Base-by-base conservation (phyloP, 495 filamentous ascomycete genomes). In the Penicillium cosmopolitanum region DNA sequence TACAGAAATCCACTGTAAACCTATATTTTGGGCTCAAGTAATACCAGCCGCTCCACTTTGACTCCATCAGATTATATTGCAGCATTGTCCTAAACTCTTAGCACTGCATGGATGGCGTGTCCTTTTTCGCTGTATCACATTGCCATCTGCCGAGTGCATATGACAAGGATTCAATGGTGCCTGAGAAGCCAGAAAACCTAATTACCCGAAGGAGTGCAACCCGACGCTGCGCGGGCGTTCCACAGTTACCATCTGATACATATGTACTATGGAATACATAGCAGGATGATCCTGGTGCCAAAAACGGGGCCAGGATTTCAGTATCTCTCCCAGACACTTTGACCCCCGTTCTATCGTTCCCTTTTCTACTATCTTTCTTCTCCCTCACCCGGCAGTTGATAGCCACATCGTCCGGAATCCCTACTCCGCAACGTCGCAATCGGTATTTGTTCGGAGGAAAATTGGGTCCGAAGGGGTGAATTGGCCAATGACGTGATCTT, bases 391-490 rank as follows among this genome's bases (percentile, higher is more conserved):
- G 42, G 42, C 42, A 44, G 5, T 44, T 44, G 42, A 18, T 44
- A 44, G 15, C 16, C 16, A 44, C 42, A 44, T 16, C 42, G 16
- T 16, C 9, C 21, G 23, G 28, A 31, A 50, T 50, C 21, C 1
- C n/a, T 50, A 55, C 36, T 54, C 51, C 51, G 18, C 52, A 51
- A 53, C 58, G 46, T 65, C 48, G 56, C 33, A 47, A 43, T 62
- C 69, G 73, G 73, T 64, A 71, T 65, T 68, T 67, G 53, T 59
- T 74, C 71, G 71, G 73, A 61, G 50, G 51, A 71, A 70, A 70
- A 47, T 53, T 61, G 55, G 60, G 66, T 60, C 66, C 58, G 52
- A 51, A 47, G 11, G 11, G 28, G 51, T 15, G 46, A 31, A 46
- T 51, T 28, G 53, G 46, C 60, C 64, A 63, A 63, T 61, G 55